Conservation (phyloP, 2,329 filamentous ascomycete species). For the Colletotrichum sp. region DNA sequence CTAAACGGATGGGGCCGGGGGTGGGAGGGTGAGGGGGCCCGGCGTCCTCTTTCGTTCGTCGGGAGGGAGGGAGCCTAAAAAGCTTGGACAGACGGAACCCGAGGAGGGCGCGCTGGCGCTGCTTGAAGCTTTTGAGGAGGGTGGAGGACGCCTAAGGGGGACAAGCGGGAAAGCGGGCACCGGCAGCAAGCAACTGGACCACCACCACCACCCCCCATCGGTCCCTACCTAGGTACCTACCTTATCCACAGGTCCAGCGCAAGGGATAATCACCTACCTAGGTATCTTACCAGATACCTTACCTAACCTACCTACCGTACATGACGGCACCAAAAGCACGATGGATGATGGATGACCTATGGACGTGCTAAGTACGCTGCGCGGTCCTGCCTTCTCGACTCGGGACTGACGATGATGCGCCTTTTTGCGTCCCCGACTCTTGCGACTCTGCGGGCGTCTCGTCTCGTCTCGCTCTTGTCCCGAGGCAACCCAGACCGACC, state of each 20-base stretch:
- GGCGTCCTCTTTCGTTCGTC: background rate
- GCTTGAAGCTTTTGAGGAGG: background rate
- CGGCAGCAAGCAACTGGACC: background rate
- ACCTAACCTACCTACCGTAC: too few species aligned
- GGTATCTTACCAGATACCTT: too few species aligned
- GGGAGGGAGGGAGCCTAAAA: constrained; percentile 12
- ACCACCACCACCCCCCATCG: background rate
- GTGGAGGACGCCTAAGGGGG: background rate
- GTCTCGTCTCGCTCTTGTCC: background rate
- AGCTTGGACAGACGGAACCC: constrained; percentile 17
- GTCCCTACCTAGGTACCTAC: too few species aligned
- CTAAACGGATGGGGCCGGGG: constrained; percentile 16
- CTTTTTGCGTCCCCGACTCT: background rate
- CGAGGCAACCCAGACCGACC: background rate
- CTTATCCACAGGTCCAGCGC: too few species aligned
- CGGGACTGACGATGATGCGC: background rate
- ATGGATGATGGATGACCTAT: background rate
- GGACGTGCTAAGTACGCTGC: background rate
- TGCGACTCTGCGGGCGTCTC: background rate
- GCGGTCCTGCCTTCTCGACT: background rate
- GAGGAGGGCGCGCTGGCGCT: background rate
- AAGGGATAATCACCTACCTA: too few species aligned
- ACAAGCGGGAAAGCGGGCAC: background rate
- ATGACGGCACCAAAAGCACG: background rate
- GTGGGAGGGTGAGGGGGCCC: constrained; percentile 15